These are phyloP conservation scores for Achlya hypogyna DNA, from an alignment of 352 stramenopile genomes.

Conservation along the genomic window DNA sequence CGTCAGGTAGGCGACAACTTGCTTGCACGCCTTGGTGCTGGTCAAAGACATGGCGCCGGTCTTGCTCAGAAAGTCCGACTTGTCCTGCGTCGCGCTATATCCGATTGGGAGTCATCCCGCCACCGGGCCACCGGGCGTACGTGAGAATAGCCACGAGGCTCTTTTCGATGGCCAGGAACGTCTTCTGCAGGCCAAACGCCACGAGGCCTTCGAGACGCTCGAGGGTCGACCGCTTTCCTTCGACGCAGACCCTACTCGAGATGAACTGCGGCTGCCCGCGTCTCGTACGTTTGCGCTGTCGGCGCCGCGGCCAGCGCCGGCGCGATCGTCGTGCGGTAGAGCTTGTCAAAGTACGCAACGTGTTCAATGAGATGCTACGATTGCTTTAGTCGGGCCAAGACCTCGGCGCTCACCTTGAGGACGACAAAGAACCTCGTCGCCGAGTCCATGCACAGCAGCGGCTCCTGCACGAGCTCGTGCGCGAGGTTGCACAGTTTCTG, in stretches of 20 bases:
- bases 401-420: constrained; percentile 32
- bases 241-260: constrained; percentile 55
- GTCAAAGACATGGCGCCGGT: constrained; percentile 66
- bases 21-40: constrained; percentile 54
- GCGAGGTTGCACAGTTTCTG: constrained; percentile 49
- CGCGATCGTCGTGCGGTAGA: constrained; percentile 40
- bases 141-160: constrained; percentile 36
- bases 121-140: too few species aligned
- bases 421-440: constrained; percentile 54
- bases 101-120: not conserved
- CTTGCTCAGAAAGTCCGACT: constrained; percentile 65
- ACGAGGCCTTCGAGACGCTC: constrained; percentile 55
- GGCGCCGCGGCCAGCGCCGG: constrained; percentile 35
- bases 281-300: constrained; percentile 62
- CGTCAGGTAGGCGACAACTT: constrained; percentile 60
- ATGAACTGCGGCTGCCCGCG: too few species aligned
- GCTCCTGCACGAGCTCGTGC: constrained; percentile 59
- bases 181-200: constrained; percentile 35
- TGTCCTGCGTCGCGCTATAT: constrained; percentile 40
- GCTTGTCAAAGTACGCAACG: constrained; percentile 51
- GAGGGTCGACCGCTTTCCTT: constrained; percentile 59
- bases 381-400: not conserved
- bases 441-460: constrained; percentile 47
- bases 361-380: constrained; percentile 44
- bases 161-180: constrained; percentile 60